Evolutionary conservation across 208 protist species (phyloP).

Genomic region (Trichomonas tenax): DNA sequence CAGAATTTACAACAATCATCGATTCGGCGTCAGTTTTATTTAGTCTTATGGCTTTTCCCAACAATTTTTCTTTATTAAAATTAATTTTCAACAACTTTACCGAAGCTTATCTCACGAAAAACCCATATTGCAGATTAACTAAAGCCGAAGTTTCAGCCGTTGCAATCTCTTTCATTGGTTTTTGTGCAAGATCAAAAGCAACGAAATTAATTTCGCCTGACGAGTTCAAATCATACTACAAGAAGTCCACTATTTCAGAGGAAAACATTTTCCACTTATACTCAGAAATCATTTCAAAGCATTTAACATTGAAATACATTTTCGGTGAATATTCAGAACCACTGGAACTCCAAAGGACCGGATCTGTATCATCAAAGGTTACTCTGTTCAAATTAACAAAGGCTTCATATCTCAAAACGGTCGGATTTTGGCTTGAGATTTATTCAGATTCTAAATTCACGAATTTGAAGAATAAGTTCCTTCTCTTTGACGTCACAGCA

Average conservation of each 20-base stretch:
- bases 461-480: background rate
- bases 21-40: background rate
- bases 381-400: background rate
- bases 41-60: background rate
- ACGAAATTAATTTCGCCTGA: background rate
- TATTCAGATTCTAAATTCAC: background rate
- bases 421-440: background rate
- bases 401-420: background rate
- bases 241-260: background rate
- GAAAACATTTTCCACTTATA: background rate
- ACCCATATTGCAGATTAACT: background rate
- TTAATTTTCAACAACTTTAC: background rate
- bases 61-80: background rate
- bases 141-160: background rate
- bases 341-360: background rate
- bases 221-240: background rate
- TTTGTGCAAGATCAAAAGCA: background rate
- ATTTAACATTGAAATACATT: background rate
- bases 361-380: background rate
- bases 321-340: background rate
- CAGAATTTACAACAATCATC: background rate
- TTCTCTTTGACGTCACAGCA: background rate
- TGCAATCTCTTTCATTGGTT: background rate
- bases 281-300: background rate
- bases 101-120: background rate